Conservation (phyloP, 2,329 filamentous ascomycete genomes). For the Cladosporium austrohemisphaericum region DNA sequence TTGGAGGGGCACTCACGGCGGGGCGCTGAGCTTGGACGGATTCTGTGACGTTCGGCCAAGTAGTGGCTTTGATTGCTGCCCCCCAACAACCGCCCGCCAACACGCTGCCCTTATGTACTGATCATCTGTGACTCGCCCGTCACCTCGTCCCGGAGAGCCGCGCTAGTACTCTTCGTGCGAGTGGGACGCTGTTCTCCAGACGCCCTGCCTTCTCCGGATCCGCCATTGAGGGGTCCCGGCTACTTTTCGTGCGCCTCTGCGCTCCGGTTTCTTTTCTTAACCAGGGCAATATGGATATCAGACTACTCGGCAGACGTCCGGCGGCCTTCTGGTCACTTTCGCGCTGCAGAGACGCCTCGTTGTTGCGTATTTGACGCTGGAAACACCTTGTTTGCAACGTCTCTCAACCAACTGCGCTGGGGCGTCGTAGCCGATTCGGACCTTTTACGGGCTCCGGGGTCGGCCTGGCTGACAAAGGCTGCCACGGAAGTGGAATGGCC, state of each 20-base stretch:
- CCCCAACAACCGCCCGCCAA: conserved; percentile 9
- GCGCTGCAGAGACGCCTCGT: conserved; percentile 6
- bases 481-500: conserved; percentile 12
- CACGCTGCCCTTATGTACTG: conserved; percentile 1
- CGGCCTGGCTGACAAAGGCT: conserved; percentile 16
- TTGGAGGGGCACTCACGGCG: conserved; percentile 13
- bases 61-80: conserved; percentile 10
- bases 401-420: conserved; percentile 12
- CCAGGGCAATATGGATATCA: conserved; percentile 19
- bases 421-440: conserved; percentile 17
- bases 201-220: conserved; percentile 14
- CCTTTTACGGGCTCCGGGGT: conserved; percentile 18
- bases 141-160: conserved; percentile 1
- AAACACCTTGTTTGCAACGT: not conserved
- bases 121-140: conserved; percentile 2
- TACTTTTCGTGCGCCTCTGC: conserved; percentile 8
- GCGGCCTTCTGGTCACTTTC: not conserved
- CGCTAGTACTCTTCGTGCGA: conserved; percentile 6
- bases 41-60: conserved; percentile 13
- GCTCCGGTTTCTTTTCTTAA: conserved; percentile 15
- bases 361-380: not conserved
- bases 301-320: conserved; percentile 8
- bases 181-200: conserved; percentile 7
- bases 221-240: conserved; percentile 4
- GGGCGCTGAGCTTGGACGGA: conserved; percentile 11